Evolutionary conservation across 495 filamentous ascomycete species (phyloP), one percentile per base, ranked within the genome.

Genomic region (Patellaria atrata): DNA sequence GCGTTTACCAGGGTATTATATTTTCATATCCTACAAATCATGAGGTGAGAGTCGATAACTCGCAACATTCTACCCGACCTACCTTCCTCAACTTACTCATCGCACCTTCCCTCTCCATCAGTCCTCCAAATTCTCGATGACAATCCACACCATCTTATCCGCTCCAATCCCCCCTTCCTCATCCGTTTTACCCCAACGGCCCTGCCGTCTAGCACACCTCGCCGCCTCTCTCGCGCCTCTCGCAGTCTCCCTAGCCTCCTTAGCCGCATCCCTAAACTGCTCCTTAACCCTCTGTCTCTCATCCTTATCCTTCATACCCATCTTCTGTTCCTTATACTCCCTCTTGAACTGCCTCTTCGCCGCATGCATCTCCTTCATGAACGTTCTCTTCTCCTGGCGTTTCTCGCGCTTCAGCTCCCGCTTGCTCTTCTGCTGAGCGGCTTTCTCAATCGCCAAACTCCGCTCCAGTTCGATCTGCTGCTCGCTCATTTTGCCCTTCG

Each of bases 101-200:
- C n/a, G n/a, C n/a, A n/a, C n/a, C n/a, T n/a, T n/a, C n/a, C n/a
- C n/a, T n/a, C 5, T 13, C 12, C 27, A 6, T 13, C 27, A 5
- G 17, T 5, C 12, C 12, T n/a, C 41, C 35, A 47, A 32, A 39
- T 47, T 47, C 44, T 42, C 39, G 21, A 47, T 32, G 16, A 47
- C 35, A 34, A 47, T 31, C 44, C 44, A 47, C n/a, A 40, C 35
- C 35, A 39, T 33, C 16, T 16, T 27, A 16, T 31, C 35, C 34
- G 15, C 32, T n/a, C n/a, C 28, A 14, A 33, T 23, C 9, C 37
- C 13, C 30, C 1, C 16, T 21, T 30, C 11, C n/a, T n/a, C n/a
- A n/a, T n/a, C n/a, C n/a, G n/a, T n/a, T n/a, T n/a, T n/a, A n/a
- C n/a, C n/a, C n/a, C n/a, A n/a, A n/a, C n/a, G n/a, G n/a, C n/a